Percentiles rank a stretch among this genome's conserved stretches.
Conservation (phyloP, 805 yeast species). For the Jamesozyma jinghongensis region DNA sequence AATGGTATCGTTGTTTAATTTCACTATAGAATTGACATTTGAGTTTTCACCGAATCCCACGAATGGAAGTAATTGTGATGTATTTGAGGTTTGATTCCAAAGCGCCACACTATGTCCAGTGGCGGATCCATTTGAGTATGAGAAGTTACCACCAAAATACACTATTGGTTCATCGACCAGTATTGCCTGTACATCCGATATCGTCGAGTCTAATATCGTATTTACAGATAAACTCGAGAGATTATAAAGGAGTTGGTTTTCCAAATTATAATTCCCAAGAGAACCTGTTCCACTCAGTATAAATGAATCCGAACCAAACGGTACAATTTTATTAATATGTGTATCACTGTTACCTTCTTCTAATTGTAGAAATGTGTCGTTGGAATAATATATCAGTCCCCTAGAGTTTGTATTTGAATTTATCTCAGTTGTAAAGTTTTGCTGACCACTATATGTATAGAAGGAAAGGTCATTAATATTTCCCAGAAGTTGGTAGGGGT, state of each 20-base stretch:
- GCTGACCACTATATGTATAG: conserved; percentile 25
- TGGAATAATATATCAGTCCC: conserved; percentile 21
- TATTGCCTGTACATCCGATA: conserved; percentile 34
- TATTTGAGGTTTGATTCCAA: conserved; percentile 42
- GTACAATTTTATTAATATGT: conserved; percentile 18
- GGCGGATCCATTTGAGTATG: conserved; percentile 38
- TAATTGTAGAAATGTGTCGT: conserved; percentile 20
- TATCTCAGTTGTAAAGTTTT: conserved; percentile 22
- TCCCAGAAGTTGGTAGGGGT: conserved; percentile 18
- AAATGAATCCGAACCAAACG: conserved; percentile 28
- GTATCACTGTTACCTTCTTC: conserved; percentile 11
- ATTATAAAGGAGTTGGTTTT: conserved; percentile 30
- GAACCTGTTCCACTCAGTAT: conserved; percentile 30
- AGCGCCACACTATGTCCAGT: conserved; percentile 41
- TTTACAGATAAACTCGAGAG: conserved; percentile 20
- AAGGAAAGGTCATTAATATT: conserved; percentile 16
- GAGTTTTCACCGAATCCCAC: conserved; percentile 64
- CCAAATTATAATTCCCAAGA: conserved; percentile 18
- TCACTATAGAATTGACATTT: conserved; percentile 51
- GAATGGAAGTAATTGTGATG: conserved; percentile 49
- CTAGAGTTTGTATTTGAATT: conserved; percentile 6
- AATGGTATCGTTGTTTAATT: conserved; percentile 40
- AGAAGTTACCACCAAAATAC: conserved; percentile 75
- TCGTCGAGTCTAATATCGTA: conserved; percentile 19
- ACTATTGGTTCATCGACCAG: conserved; percentile 44